Evolutionary conservation across 1,284 basidiomycete genomes (phyloP), one percentile per base, ranked within the genome.

Genomic region (Ceratobasidium sp.): DNA sequence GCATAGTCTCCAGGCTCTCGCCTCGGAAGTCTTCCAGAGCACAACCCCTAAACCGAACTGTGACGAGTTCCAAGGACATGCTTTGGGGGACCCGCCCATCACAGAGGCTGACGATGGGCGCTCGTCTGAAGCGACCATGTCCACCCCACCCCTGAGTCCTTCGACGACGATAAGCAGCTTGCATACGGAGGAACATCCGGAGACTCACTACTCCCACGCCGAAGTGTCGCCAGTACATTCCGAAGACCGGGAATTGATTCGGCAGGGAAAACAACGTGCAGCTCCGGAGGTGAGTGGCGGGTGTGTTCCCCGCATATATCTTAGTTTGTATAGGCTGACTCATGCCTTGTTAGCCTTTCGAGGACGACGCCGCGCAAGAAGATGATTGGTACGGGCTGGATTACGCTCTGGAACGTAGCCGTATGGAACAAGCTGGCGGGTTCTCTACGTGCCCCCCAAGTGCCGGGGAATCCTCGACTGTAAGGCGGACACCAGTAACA

Each of bases 351-450:
- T 44, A 57, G 36, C 41, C 44, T 36, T 50, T 56, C 14, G 65
- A 56, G 14, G 24, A 51, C 19, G 22, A 11, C 33, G 19, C 22
- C 5, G 69, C 27, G 17, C 45, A 60, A 14, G 69, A 51, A 5
- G 67, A 57, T 3, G 67, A 71, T 60, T 72, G 69, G 69, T 72
- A 72, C 19, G 69, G 69, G 11, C 60, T 72, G 69, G 44, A 72
- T 22, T 72, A 72, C 44, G 69, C 69, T n/a, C 1, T 72, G 44
- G 57, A 72, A 19, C 56, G 41, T 29, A 72, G 69, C 27, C 69
- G 69, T 19, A 31, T 36, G 44, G 57, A 72, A 24, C 47, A 59
- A 41, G 47, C 57, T 22, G 69, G 57, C 22, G 57, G 7, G 45
- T 47, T 29, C 41, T 29, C 29, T 15, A 48, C 51, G 56, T 72